Conservation (phyloP, 2,329 filamentous ascomycete species). For the Stachybotrys chartarum region DNA sequence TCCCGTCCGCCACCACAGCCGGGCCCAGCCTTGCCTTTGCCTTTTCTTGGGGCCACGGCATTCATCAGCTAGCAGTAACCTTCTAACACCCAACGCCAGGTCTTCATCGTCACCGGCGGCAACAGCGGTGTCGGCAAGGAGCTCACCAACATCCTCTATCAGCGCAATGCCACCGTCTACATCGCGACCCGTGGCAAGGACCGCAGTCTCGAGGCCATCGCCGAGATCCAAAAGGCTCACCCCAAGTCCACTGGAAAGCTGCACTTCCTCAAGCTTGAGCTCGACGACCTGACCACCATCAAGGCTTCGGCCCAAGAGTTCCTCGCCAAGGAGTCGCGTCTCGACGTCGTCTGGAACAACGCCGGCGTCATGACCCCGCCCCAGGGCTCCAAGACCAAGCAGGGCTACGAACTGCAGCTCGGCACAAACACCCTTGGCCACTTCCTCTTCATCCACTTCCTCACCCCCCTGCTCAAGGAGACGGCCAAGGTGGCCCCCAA, state of each 20-base stretch:
- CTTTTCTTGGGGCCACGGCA: background rate
- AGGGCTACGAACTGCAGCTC: slow-evolving; percentile 33
- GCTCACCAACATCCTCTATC: slow-evolving; percentile 40
- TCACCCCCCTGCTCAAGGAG: slow-evolving; percentile 24
- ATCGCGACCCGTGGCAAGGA: slow-evolving; percentile 30
- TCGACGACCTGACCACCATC: slow-evolving; percentile 24
- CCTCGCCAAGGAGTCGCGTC: slow-evolving; percentile 12
- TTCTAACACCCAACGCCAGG: background rate
- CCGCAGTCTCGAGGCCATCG: background rate
- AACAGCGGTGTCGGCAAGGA: slow-evolving; percentile 31
- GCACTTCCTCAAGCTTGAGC: slow-evolving; percentile 14
- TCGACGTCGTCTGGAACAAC: slow-evolving; percentile 35
- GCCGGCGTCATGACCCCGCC: slow-evolving; percentile 33
- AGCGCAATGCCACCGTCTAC: slow-evolving; percentile 40
- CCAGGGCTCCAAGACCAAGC: slow-evolving; percentile 27
- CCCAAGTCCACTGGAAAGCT: background rate
- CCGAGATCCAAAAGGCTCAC: background rate
- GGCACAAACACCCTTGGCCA: slow-evolving; percentile 34
- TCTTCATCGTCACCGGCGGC: slow-evolving; percentile 34
- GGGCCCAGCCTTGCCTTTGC: background rate
- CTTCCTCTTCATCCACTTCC: slow-evolving; percentile 29
- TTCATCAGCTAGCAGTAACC: background rate
- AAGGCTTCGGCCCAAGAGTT: slow-evolving; percentile 17
- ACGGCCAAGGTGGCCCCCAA: slow-evolving; percentile 22
- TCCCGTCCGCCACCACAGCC: background rate